Evolutionary conservation across 2,329 filamentous ascomycete species (phyloP).

Genomic region (Atkinsonella texensis): DNA sequence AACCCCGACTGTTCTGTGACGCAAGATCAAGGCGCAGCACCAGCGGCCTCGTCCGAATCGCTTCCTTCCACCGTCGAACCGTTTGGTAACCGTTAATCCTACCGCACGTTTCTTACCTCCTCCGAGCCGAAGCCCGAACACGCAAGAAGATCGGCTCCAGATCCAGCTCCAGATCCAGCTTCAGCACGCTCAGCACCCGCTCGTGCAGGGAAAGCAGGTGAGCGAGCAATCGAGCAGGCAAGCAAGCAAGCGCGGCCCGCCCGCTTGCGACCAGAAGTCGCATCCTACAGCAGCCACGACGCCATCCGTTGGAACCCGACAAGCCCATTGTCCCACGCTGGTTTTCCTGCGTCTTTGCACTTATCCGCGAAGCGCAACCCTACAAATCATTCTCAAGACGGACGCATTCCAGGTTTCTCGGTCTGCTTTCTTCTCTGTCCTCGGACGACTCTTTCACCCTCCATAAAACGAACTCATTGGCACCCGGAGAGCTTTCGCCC

Average conservation of each 20-base stretch:
- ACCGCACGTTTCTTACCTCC: constrained; percentile 7
- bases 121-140: background rate
- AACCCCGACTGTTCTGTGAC: constrained; percentile 8
- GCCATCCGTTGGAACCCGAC: constrained; percentile 1
- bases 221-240: background rate
- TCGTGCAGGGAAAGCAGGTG: too few relatives aligned
- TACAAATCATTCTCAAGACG: constrained; percentile 31
- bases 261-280: background rate
- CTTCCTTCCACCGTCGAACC: background rate
- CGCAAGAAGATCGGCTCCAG: background rate
- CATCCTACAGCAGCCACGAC: constrained; percentile 1
- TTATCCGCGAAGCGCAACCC: constrained; percentile 11
- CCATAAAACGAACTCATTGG: constrained; percentile 27
- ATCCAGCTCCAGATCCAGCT: background rate
- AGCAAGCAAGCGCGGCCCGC: constrained; percentile 1
- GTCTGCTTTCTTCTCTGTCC: constrained; percentile 35
- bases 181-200: background rate
- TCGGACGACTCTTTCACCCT: constrained; percentile 41
- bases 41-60: background rate
- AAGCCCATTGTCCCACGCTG: background rate
- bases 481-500: background rate
- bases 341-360: constrained; percentile 3
- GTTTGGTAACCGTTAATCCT: constrained; percentile 2
- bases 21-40: constrained; percentile 7
- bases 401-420: constrained; percentile 34